Evolutionary conservation across 257 asterid genomes (phyloP), one percentile per base, ranked within the genome.

Genomic region (Fraxinus excelsior): DNA sequence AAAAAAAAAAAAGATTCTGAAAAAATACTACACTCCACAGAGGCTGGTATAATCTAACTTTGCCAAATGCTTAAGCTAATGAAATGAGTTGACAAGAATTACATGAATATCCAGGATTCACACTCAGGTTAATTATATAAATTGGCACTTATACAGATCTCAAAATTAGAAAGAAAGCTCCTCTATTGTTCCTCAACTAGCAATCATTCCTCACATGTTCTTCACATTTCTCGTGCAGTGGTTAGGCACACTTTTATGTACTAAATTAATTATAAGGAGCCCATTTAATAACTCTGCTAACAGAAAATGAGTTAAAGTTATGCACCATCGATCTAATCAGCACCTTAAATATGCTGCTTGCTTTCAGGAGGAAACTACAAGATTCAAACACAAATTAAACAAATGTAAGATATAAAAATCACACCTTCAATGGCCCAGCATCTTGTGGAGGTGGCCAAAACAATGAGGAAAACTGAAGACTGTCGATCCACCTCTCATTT

Each of bases 361-460:
- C 64, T 19, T 18, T 10, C 9, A 2, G 19, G 26, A 12, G 34
- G 68, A 62, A 23, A 60, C 67, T 10, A 60, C 18, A 60, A 7
- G 67, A 21, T 23, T 26, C 68, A 23, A 25, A 23, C 5, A 4
- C 16, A 2, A 62, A 23, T 62, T 62, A 8, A 12, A 62, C 34
- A 26, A 12, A 62, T 12, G 34, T 60, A 14, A 60, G 68, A n/a
- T n/a, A 58, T 56, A 58, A 19, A 74, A 80, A 46, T 4, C 80
- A 44, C 78, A 95, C 99, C 98, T 96, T 93, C 40, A 97, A 86
- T 76, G 93, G 99, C 29, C 74, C 94, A 68, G 85, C 83, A 77
- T 96, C 99, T 70, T 85, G 94, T 13, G 98, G 99, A 26, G 97
- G 98, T 14, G 88, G 99, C 93, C 97, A 93, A 85, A 91, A 95